Percentiles rank a stretch among this genome's conserved stretches.
These are phyloP conservation scores for Dictyostelium citrinum DNA, from an alignment of 78 protist species.

Conservation along the genomic window DNA sequence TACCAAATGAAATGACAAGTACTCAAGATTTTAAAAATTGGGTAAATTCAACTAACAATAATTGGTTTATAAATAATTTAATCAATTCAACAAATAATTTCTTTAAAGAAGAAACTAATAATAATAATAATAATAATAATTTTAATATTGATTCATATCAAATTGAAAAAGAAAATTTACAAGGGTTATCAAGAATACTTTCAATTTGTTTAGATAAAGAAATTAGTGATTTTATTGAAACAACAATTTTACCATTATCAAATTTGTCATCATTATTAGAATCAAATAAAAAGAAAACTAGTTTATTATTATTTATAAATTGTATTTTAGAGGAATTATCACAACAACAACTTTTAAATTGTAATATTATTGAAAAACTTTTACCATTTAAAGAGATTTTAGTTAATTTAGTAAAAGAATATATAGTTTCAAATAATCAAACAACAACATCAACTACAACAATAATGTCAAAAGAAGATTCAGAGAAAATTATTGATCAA, in stretches of 20 bases:
- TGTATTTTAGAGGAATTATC: background rate
- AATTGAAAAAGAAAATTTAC: background rate
- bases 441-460: background rate
- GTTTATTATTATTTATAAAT: background rate
- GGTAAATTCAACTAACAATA: background rate
- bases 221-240: background rate
- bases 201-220: background rate
- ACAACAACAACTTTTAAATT: background rate
- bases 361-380: background rate
- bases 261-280: background rate
- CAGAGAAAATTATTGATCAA: slow-evolving; percentile 3
- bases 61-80: slow-evolving; percentile 4
- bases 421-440: background rate
- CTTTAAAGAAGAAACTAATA: background rate
- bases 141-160: background rate
- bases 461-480: background rate
- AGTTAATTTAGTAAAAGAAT: background rate
- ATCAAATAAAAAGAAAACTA: background rate
- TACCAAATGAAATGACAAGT: background rate
- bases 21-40: background rate
- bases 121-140: background rate
- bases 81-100: background rate
- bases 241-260: background rate
- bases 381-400: background rate
- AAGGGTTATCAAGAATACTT: background rate